A percentile compares a stretch with the other conserved stretches of the same genome.
These are phyloP conservation scores for Mediolabrus comicus DNA, from an alignment of 108 stramenopile species.

Conservation along the genomic window DNA sequence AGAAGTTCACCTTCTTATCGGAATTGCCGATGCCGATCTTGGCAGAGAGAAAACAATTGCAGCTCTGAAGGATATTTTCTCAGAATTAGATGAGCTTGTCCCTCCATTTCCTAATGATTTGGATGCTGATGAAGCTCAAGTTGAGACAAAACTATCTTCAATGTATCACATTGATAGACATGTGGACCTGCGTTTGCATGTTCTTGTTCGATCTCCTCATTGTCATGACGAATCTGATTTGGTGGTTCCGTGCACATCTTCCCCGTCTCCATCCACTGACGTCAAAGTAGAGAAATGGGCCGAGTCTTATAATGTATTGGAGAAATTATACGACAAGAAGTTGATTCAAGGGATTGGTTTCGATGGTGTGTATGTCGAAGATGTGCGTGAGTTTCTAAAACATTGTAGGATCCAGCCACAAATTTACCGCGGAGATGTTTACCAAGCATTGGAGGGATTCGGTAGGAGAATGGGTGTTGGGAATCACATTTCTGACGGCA, in stretches of 20 bases:
- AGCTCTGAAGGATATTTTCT: slow-evolving; percentile 16
- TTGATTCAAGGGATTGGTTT: slow-evolving; percentile 33
- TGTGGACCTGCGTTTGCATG: slow-evolving; percentile 35
- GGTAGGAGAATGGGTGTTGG: slow-evolving; percentile 18
- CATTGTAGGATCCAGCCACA: slow-evolving; percentile 20
- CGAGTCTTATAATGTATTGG: slow-evolving; percentile 23
- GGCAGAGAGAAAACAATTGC: slow-evolving; percentile 21
- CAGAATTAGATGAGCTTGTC: slow-evolving; percentile 37
- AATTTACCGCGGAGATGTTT: slow-evolving; percentile 34
- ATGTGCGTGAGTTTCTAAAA: slow-evolving; percentile 19
- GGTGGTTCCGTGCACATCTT: slow-evolving; percentile 14
- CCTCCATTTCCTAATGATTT: slow-evolving; percentile 28
- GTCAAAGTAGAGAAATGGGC: slow-evolving; percentile 14
- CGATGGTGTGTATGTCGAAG: slow-evolving; percentile 8
- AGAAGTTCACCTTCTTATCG: slow-evolving; percentile 34
- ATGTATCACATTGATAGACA: slow-evolving; percentile 15
- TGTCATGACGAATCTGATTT: background rate
- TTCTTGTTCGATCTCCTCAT: slow-evolving; percentile 18
- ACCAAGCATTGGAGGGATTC: slow-evolving; percentile 34
- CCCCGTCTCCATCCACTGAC: background rate
- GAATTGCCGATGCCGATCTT: slow-evolving; percentile 18
- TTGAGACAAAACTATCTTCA: background rate
- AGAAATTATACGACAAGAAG: slow-evolving; percentile 25
- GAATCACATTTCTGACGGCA: background rate
- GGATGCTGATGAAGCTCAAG: slow-evolving; percentile 3